Evolutionary conservation across 1,284 basidiomycete genomes (phyloP).

Genomic region (Malassezia furfur): DNA sequence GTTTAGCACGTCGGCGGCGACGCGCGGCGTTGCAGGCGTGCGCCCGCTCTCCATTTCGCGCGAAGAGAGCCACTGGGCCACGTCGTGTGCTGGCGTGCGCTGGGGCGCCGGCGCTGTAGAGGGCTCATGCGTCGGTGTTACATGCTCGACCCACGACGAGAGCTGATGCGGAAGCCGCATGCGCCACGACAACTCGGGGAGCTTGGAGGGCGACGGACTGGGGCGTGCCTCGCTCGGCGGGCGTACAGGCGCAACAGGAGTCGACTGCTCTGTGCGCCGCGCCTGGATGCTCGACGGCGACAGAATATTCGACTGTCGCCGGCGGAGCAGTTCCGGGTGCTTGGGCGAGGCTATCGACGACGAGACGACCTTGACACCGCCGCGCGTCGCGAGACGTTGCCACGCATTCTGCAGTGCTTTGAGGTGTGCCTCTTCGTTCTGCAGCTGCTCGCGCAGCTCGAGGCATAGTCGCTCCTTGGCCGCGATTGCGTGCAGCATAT

Average conservation of each 20-base stretch:
- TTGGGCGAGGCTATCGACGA: neutral
- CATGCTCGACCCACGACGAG: neutral
- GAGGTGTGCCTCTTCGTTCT: conserved; percentile 7
- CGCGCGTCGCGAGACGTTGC: conserved; percentile 12
- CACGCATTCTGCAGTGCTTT: conserved; percentile 9
- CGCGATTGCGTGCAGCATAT: conserved; percentile 10
- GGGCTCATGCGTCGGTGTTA: neutral
- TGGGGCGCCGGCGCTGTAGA: neutral
- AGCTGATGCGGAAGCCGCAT: neutral
- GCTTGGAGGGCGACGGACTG: neutral
- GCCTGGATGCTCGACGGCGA: neutral
- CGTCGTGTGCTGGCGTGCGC: neutral
- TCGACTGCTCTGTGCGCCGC: neutral
- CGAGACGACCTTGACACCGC: neutral
- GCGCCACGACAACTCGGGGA: neutral
- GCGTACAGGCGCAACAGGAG: too few relatives aligned
- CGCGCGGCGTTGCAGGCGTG: neutral
- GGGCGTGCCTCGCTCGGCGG: too few relatives aligned
- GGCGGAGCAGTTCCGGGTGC: neutral
- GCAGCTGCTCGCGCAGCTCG: conserved; percentile 17
- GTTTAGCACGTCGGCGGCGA: neutral
- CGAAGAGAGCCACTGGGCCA: neutral
- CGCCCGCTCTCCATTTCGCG: neutral
- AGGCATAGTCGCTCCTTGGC: conserved; percentile 14
- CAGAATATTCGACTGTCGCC: neutral